phyloP scores from a whole-genome alignment of 208 protist genomes.

The Acanthamoeba lenticulata region DNA sequence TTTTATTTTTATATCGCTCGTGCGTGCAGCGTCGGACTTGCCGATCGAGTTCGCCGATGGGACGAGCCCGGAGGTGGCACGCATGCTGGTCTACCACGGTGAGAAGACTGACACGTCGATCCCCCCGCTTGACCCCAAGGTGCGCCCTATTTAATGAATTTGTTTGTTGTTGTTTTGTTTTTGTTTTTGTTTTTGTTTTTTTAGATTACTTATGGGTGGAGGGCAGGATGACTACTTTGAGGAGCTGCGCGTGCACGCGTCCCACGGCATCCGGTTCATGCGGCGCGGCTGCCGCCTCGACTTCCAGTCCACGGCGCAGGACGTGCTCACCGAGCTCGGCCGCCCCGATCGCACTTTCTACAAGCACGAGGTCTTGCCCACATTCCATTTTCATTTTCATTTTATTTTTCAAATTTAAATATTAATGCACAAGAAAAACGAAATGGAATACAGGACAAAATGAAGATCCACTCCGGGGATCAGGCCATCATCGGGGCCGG shows the following conservation, averaged over 20 bases:
- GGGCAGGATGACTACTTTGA: constrained; percentile 56
- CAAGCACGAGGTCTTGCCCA: constrained; percentile 72
- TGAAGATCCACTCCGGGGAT: constrained; percentile 82
- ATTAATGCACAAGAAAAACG: neutral
- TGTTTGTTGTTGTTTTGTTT: constrained; percentile 50
- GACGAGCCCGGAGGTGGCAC: constrained; percentile 58
- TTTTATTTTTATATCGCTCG: neutral
- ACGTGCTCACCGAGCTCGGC: constrained; percentile 83
- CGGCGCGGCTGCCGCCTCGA: constrained; percentile 74
- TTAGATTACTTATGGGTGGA: neutral
- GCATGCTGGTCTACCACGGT: constrained; percentile 77
- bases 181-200: constrained; percentile 12
- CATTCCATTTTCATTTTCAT: neutral
- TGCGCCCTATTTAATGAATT: constrained; percentile 33
- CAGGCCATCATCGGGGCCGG: neutral
- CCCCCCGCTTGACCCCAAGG: constrained; percentile 12
- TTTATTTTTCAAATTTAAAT: neutral
- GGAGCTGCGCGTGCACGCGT: constrained; percentile 41
- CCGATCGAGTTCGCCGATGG: constrained; percentile 79
- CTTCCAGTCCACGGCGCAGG: constrained; percentile 81
- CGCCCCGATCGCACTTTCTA: constrained; percentile 81
- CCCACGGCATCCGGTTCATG: constrained; percentile 73
- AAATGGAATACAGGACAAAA: constrained; percentile 84
- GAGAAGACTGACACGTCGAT: neutral
- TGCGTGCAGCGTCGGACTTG: neutral